Evolutionary conservation across 2,329 filamentous ascomycete species (phyloP).

Genomic region (Penicillium sp.): DNA sequence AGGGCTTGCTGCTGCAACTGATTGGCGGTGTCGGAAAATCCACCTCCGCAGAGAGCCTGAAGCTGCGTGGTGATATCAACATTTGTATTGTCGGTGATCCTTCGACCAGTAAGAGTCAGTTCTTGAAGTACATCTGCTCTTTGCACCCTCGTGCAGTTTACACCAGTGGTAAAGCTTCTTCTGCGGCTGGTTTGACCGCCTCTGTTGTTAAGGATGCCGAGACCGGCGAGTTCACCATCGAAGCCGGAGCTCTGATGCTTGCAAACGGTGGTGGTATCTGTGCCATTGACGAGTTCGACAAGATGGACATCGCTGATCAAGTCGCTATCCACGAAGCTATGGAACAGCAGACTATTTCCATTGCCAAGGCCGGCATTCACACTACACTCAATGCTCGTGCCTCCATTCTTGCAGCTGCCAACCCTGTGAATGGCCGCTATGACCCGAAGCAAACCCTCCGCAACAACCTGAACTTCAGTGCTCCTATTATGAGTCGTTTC

Average conservation of each 20-base stretch:
- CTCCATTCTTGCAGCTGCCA: slow-evolving; percentile 92
- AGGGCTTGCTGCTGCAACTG: slow-evolving; percentile 88
- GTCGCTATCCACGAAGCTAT: slow-evolving; percentile 99
- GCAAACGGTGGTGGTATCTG: slow-evolving; percentile 91
- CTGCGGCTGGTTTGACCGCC: slow-evolving; percentile 93
- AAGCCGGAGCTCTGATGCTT: slow-evolving; percentile 96
- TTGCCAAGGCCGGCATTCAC: slow-evolving; percentile 97
- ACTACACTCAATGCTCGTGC: slow-evolving; percentile 95
- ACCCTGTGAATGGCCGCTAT: slow-evolving; percentile 90
- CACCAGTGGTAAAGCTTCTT: slow-evolving; percentile 96
- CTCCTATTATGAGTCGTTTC: slow-evolving; percentile 99
- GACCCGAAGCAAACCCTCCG: slow-evolving; percentile 93
- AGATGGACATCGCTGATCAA: slow-evolving; percentile 97
- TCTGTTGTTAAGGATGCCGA: slow-evolving; percentile 98
- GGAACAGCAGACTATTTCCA: slow-evolving; percentile 99
- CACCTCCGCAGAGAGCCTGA: slow-evolving; percentile 85
- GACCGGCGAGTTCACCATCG: slow-evolving; percentile 97
- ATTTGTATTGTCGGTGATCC: slow-evolving; percentile 98
- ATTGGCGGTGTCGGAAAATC: slow-evolving; percentile 94
- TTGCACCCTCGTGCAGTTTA: slow-evolving; percentile 97
- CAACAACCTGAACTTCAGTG: slow-evolving; percentile 97
- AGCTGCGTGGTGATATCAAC: slow-evolving; percentile 94
- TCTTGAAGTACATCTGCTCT: slow-evolving; percentile 95
- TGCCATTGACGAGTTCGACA: slow-evolving; percentile 98
- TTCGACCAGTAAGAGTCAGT: slow-evolving; percentile 96